phyloP scores from a whole-genome alignment of 2,329 filamentous ascomycete species.

The Calycina marina region DNA sequence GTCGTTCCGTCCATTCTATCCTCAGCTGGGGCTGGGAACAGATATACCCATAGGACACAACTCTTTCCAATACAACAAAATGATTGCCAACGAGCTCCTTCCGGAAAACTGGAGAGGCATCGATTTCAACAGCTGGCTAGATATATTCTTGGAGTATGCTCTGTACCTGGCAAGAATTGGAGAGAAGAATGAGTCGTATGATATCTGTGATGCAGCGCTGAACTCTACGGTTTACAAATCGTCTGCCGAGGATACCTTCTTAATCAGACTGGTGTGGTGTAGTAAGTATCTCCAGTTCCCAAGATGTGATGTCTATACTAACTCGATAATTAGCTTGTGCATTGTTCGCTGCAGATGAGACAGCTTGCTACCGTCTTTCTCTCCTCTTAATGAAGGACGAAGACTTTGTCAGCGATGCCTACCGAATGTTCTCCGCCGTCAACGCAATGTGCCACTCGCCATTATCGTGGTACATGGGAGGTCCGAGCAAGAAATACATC shows the following conservation, averaged over 20 bases:
- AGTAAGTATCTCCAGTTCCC: constrained; percentile 30
- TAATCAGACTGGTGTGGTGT: constrained; percentile 67
- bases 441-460: constrained; percentile 62
- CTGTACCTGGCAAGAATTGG: constrained; percentile 56
- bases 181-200: constrained; percentile 59
- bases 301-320: constrained; percentile 5
- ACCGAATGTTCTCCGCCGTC: constrained; percentile 69
- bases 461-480: constrained; percentile 61
- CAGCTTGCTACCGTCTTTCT: constrained; percentile 55
- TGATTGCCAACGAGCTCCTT: constrained; percentile 9
- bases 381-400: constrained; percentile 77
- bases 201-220: constrained; percentile 61
- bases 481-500: constrained; percentile 79
- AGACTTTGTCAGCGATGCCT: constrained; percentile 66
- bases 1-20: constrained; percentile 47
- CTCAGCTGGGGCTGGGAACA: constrained; percentile 23
- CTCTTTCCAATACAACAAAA: background rate
- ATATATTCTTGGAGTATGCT: constrained; percentile 80
- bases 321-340: constrained; percentile 50
- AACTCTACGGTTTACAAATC: constrained; percentile 75
- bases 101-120: constrained; percentile 53
- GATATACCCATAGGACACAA: background rate
- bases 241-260: constrained; percentile 48
- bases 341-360: constrained; percentile 65
- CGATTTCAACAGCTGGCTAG: constrained; percentile 71